Conservation (phyloP, 768 basidiomycete species). For the Crepidotus variabilis region DNA sequence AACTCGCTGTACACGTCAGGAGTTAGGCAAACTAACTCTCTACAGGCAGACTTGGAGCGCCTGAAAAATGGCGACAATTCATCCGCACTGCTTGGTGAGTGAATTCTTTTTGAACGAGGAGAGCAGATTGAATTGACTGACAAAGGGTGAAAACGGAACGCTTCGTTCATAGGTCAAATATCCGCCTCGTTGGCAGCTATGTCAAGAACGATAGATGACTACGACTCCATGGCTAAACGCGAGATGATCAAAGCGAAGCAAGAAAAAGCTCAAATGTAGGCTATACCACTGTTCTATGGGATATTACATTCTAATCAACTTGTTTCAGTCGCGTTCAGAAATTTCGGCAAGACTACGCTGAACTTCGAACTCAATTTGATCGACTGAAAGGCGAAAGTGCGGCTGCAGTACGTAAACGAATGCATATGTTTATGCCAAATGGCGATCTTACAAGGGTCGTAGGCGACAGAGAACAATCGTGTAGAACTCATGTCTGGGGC, state of each 20-base stretch:
- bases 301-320: background rate
- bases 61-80: conserved; percentile 79
- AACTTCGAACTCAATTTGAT: conserved; percentile 83
- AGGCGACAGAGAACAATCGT: conserved; percentile 62
- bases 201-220: conserved; percentile 93
- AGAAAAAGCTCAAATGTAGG: conserved; percentile 91
- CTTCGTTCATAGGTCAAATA: conserved; percentile 79
- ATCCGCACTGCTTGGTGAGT: conserved; percentile 78
- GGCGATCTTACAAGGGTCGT: background rate
- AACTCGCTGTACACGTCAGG: conserved; percentile 95
- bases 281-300: conserved; percentile 2
- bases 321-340: conserved; percentile 83
- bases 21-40: conserved; percentile 84
- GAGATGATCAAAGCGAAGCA: conserved; percentile 96
- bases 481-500: conserved; percentile 57
- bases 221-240: conserved; percentile 92
- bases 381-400: conserved; percentile 59
- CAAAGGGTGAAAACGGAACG: conserved; percentile 17
- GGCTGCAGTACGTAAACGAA: conserved; percentile 34
- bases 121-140: conserved; percentile 8
- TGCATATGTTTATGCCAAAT: background rate
- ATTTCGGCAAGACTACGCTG: conserved; percentile 83
- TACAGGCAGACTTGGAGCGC: conserved; percentile 83
- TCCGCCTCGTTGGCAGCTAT: conserved; percentile 95
- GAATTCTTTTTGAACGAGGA: background rate